These are phyloP conservation scores for Hypoxylon fuscum DNA, from an alignment of 495 filamentous ascomycete genomes.

Conservation along the genomic window DNA sequence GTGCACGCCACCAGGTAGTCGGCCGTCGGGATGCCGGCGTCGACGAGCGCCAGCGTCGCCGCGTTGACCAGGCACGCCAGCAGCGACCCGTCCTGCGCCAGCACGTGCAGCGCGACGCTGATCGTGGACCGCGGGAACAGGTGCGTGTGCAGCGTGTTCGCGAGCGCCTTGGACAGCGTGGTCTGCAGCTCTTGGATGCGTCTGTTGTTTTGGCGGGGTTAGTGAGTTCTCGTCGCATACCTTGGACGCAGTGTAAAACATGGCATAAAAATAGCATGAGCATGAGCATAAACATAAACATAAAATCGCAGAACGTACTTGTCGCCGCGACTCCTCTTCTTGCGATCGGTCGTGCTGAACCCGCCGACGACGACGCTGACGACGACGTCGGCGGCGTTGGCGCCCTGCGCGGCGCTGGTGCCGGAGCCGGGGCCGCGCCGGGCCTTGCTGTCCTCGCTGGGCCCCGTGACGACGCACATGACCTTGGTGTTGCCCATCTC, in stretches of 20 bases:
- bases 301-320: slow-evolving; percentile 70
- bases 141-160: slow-evolving; percentile 78
- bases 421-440: too few species aligned
- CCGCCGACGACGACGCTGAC: slow-evolving; percentile 88
- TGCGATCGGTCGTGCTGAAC: slow-evolving; percentile 87
- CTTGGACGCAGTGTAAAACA: too few species aligned
- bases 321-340: slow-evolving; percentile 74
- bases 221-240: too few species aligned
- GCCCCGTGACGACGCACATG: slow-evolving; percentile 89
- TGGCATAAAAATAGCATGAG: too few species aligned
- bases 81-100: slow-evolving; percentile 90
- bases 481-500: slow-evolving; percentile 97
- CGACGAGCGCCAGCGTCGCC: slow-evolving; percentile 88
- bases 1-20: slow-evolving; percentile 92
- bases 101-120: slow-evolving; percentile 79
- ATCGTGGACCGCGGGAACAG: slow-evolving; percentile 92
- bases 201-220: slow-evolving; percentile 61
- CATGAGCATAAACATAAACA: too few species aligned
- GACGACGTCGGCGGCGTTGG: slow-evolving; percentile 68
- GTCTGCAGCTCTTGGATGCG: slow-evolving; percentile 82
- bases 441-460: slow-evolving; percentile 67
- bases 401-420: slow-evolving; percentile 58
- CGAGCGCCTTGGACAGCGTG: slow-evolving; percentile 77
- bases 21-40: slow-evolving; percentile 93
- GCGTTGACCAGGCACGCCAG: slow-evolving; percentile 92